Base-by-base conservation (phyloP, 1,139 yeast genomes). In the Kluyveromyces sp. region DNA sequence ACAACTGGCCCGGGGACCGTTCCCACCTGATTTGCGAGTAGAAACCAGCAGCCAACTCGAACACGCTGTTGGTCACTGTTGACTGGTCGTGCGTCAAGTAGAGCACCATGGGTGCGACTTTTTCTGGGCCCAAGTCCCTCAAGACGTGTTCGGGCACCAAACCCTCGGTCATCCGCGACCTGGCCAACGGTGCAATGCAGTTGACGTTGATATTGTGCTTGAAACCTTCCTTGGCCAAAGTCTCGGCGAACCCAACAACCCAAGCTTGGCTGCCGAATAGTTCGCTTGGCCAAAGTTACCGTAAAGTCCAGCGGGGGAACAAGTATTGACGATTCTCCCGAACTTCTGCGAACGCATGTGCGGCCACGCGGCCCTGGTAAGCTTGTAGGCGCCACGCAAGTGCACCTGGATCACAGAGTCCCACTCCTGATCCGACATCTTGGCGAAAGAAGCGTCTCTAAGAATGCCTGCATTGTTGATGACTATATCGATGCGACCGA, bases 231-330 rank as follows among this genome's bases (percentile, higher is more conserved):
- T 88, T 89, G 37, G 97, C 96, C 59, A 90, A 77, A 31, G 97
- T 88, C 69, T 92, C 96, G 43, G 95, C 84, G 61, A 92, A 81
- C 25, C 97, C 50, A 90, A 85, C 49, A 89, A 73, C 28, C 88
- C 97, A 53, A 86, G 72, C 69, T 92, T 92, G 40, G 97, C 97
- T 39, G 96, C 94, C 2, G 96, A 81, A 70, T 92, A 92, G 72
- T 92, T 92, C 42, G 96, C 80, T 69, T 92, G 98, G 47, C 98
- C 98, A 69, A 89, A 92, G 72, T 89, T 89, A 56, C 98, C 98
- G 65, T 85, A 92, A 55, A 92, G 74, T 35, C 97, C 97, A 42
- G 97, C 97, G 29, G 97, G 97, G 4, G 97, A 89, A 40, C 96
- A 81, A 25, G 97, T 90, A 74, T 88, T 90, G 60, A 92, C 70